Evolutionary conservation across 345 rosid genomes (phyloP), one percentile per base, ranked within the genome.

Genomic region (Euphorbia tirucalli): DNA sequence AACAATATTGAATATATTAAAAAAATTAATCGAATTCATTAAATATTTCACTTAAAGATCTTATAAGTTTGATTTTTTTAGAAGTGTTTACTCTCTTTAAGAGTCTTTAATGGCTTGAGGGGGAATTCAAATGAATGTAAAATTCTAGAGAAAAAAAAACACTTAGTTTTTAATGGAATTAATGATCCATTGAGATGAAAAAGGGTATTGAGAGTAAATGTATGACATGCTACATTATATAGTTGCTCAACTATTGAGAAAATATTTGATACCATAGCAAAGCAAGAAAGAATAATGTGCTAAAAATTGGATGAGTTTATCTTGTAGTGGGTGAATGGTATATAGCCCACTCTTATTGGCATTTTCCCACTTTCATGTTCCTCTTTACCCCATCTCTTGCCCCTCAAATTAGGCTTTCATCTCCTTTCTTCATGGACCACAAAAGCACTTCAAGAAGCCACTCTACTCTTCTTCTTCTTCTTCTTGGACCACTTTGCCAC

Each of bases 401-500:
- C 66, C 61, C 62, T 78, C 75, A 71, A 71, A 77, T 73, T 59
- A 71, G 74, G 81, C 76, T 76, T 74, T 80, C 58, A 72, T 76
- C 71, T 78, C 58, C 46, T 73, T 64, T 55, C 21, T 65, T 37
- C 74, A 37, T 57, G 88, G 86, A 82, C 88, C 88, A 82, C 86
- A 69, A 69, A 32, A 66, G 60, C 88, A 85, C 83, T 75, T 76
- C 15, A 0, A 68, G 46, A 60, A 68, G 24, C 57, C 77, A 60
- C 60, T 73, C 44, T 61, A 46, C 39, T 35, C 39, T 35, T n/a
- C n/a, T 35, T 35, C 39, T 46, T 1, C 52, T 46, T 13, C 14
- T 66, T 43, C 72, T 69, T 79, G 88, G 86, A 85, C 90, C 90
- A 87, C 90, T 70, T 49, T 7, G 24, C 78, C 82, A 80, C 85